Conservation (phyloP, 345 rosid genomes). For the Dimocarpus longan region DNA sequence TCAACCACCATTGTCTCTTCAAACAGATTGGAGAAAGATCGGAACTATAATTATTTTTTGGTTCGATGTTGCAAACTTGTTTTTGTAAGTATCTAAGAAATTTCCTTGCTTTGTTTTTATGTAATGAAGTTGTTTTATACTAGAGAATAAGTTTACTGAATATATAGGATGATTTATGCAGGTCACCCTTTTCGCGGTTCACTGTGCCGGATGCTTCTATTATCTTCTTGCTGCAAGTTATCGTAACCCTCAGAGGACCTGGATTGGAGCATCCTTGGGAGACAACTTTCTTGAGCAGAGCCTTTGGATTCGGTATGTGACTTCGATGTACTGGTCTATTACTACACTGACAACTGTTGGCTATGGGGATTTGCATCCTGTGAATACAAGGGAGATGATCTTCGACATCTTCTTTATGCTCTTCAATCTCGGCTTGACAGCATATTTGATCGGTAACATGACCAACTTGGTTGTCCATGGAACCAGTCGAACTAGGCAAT, state of each 20-base stretch:
- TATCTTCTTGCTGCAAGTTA: slow-evolving; percentile 80
- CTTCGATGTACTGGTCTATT: slow-evolving; percentile 94
- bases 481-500: slow-evolving; percentile 86
- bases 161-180: slow-evolving; percentile 27
- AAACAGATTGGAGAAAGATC: slow-evolving; percentile 89
- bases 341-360: slow-evolving; percentile 95
- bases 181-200: slow-evolving; percentile 95
- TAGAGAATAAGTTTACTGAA: slow-evolving; percentile 1
- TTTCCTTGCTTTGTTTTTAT: neutral
- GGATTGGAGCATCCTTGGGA: slow-evolving; percentile 64
- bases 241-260: slow-evolving; percentile 53
- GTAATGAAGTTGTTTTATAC: neutral
- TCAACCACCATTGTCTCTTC: slow-evolving; percentile 3
- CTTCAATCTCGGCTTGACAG: slow-evolving; percentile 86
- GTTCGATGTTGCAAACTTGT: slow-evolving; percentile 91
- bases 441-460: slow-evolving; percentile 97
- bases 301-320: slow-evolving; percentile 74
- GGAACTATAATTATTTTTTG: slow-evolving; percentile 89
- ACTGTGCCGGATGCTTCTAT: slow-evolving; percentile 90
- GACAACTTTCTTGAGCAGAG: slow-evolving; percentile 48
- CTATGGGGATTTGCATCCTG: slow-evolving; percentile 94
- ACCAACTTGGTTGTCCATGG: slow-evolving; percentile 97
- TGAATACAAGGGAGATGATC: slow-evolving; percentile 79
- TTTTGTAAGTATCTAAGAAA: slow-evolving; percentile 58
- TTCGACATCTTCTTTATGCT: slow-evolving; percentile 92